A percentile compares a stretch with the other conserved stretches of the same genome.
phyloP scores from a whole-genome alignment of 257 asterid genomes.

The Nemophila menziesii region DNA sequence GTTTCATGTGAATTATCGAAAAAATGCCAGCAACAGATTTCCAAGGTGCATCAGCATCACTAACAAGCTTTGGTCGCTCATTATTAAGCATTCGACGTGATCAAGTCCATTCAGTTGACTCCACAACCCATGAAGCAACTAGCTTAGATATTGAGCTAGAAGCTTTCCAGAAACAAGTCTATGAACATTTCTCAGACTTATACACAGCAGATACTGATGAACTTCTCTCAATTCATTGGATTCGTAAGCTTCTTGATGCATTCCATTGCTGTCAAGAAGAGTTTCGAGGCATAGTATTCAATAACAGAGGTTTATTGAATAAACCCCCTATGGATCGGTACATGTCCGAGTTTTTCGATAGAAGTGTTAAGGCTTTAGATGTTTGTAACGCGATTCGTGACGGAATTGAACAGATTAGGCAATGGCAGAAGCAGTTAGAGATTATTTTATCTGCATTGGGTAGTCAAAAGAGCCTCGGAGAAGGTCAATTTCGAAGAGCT shows the following conservation, averaged over 20 bases:
- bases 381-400: conserved; percentile 89
- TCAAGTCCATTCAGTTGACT: conserved; percentile 73
- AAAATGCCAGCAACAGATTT: conserved; percentile 75
- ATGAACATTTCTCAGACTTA: conserved; percentile 45
- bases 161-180: conserved; percentile 50
- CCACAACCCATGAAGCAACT: conserved; percentile 25
- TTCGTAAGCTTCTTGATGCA: conserved; percentile 54
- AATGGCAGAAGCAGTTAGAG: conserved; percentile 82
- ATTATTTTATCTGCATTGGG: conserved; percentile 65
- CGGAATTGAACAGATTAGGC: conserved; percentile 81
- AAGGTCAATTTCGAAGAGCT: conserved; percentile 87
- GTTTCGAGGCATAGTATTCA: conserved; percentile 45
- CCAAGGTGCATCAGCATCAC: conserved; percentile 45
- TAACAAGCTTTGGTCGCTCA: conserved; percentile 51
- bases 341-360: conserved; percentile 57
- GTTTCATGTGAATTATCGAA: conserved; percentile 17
- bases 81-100: conserved; percentile 54
- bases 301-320: conserved; percentile 23
- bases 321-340: conserved; percentile 58
- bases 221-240: conserved; percentile 61
- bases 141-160: conserved; percentile 45
- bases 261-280: conserved; percentile 76
- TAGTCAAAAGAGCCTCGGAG: conserved; percentile 57
- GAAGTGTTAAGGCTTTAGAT: conserved; percentile 78
- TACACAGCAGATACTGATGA: conserved; percentile 27